Percentiles rank a stretch among this genome's conserved stretches.
Evolutionary conservation across 345 rosid species (phyloP).

Genomic region (Conringia planisiliqua): DNA sequence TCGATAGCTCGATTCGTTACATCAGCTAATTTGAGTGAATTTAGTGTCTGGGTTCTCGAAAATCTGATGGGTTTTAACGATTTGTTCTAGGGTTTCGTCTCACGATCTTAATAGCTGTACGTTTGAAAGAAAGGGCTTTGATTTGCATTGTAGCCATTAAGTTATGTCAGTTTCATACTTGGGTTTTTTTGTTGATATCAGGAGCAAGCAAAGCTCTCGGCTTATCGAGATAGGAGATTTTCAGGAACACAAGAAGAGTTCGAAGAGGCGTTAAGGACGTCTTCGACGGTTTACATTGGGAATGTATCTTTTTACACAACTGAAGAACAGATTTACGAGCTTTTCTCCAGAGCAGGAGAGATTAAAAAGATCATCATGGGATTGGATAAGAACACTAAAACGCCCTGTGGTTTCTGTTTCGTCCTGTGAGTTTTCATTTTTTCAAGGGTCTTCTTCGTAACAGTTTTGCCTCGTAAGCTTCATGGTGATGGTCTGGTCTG

Average conservation of each 20-base stretch:
- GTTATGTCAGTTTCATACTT: not conserved
- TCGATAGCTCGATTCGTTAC: not conserved
- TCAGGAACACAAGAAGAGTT: conserved; percentile 87
- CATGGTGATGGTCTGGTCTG: not conserved
- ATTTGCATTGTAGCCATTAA: not conserved
- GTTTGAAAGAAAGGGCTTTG: not conserved
- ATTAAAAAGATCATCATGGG: conserved; percentile 98
- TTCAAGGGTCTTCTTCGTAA: not conserved
- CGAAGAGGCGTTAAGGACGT: conserved; percentile 61
- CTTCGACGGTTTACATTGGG: conserved; percentile 82
- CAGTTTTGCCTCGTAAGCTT: not conserved
- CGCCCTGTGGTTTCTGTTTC: conserved; percentile 98
- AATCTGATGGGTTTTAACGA: not conserved
- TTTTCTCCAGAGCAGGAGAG: conserved; percentile 91
- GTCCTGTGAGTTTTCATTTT: conserved; percentile 49
- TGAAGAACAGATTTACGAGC: conserved; percentile 97
- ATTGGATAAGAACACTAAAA: conserved; percentile 87
- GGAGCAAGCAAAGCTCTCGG: conserved; percentile 83
- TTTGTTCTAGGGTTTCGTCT: conserved; percentile 11
- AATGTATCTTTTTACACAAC: conserved; percentile 96
- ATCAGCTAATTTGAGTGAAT: not conserved
- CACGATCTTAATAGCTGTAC: not conserved
- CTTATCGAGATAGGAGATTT: conserved; percentile 79
- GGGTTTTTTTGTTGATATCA: conserved; percentile 11
- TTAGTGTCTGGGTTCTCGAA: not conserved